phyloP scores from a whole-genome alignment of 1,284 basidiomycete genomes.

The Salmacisia buchloeana region DNA sequence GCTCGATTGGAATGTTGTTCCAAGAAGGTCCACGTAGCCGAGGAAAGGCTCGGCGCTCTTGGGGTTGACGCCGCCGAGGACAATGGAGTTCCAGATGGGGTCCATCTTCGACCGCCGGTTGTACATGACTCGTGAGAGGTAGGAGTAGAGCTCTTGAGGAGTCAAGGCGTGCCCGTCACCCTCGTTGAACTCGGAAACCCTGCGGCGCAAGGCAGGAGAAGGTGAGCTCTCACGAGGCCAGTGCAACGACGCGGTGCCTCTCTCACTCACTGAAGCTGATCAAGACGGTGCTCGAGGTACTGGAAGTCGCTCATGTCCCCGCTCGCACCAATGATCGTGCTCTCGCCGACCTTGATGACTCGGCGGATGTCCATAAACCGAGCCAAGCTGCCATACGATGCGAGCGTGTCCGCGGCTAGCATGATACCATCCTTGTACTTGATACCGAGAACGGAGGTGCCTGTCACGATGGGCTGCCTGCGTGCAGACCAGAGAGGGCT shows the following conservation, averaged over 20 bases:
- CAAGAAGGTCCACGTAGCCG: constrained; percentile 91
- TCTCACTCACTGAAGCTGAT: constrained; percentile 35
- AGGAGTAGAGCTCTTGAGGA: constrained; percentile 87
- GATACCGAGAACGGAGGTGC: constrained; percentile 87
- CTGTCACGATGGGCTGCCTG: constrained; percentile 88
- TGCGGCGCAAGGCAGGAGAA: constrained; percentile 27
- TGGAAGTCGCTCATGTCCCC: constrained; percentile 99
- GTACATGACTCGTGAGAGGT: constrained; percentile 87
- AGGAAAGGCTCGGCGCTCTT: constrained; percentile 53
- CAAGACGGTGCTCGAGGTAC: constrained; percentile 67
- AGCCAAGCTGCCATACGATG: constrained; percentile 93
- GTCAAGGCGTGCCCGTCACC: constrained; percentile 80
- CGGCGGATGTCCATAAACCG: constrained; percentile 92
- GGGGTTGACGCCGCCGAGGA: constrained; percentile 64
- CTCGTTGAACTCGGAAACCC: constrained; percentile 70
- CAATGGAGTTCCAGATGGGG: constrained; percentile 89
- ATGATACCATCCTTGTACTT: constrained; percentile 95
- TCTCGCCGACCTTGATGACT: constrained; percentile 73
- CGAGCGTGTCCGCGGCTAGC: constrained; percentile 98
- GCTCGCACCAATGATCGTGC: constrained; percentile 79
- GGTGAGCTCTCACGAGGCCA: background rate
- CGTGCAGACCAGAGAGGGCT: constrained; percentile 21
- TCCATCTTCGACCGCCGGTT: constrained; percentile 77
- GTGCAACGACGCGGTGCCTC: background rate
- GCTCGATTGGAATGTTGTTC: constrained; percentile 89